Conservation (phyloP, 2,329 filamentous ascomycete species). For the Fusarium musae region DNA sequence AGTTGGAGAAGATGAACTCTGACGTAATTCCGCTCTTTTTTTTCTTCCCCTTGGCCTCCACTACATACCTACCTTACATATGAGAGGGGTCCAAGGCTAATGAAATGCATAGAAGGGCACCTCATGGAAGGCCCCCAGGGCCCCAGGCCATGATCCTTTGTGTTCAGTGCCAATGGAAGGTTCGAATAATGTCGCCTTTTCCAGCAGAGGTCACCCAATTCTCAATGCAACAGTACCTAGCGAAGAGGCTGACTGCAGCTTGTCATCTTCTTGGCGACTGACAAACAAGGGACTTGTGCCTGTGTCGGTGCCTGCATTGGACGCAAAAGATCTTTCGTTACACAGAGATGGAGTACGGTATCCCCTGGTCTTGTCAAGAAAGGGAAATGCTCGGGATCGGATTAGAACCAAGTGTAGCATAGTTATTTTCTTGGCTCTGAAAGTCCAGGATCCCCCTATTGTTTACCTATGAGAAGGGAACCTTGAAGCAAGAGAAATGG, state of each 20-base stretch:
- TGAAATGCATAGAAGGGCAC: neutral
- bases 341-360: constrained; percentile 19
- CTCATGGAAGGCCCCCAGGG: neutral
- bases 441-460: constrained; percentile 6
- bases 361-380: neutral
- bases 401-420: constrained; percentile 16
- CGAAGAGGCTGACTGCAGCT: constrained; percentile 30
- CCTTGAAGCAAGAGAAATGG: neutral
- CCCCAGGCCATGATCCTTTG: neutral
- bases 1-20: constrained; percentile 9
- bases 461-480: neutral
- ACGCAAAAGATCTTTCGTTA: constrained; percentile 27
- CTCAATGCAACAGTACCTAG: neutral
- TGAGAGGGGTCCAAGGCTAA: constrained; percentile 22
- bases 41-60: neutral
- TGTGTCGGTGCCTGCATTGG: constrained; percentile 15
- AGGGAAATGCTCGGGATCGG: constrained; percentile 5
- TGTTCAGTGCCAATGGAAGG: neutral
- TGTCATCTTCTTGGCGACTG: constrained; percentile 13
- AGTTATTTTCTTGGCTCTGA: constrained; percentile 13
- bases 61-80: too few relatives aligned
- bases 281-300: constrained; percentile 3
- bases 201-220: constrained; percentile 9
- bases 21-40: constrained; percentile 28
- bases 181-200: neutral